Conservation (phyloP, 192 early-diverging fungal genomes). For the Dimargaris cristalligena region DNA sequence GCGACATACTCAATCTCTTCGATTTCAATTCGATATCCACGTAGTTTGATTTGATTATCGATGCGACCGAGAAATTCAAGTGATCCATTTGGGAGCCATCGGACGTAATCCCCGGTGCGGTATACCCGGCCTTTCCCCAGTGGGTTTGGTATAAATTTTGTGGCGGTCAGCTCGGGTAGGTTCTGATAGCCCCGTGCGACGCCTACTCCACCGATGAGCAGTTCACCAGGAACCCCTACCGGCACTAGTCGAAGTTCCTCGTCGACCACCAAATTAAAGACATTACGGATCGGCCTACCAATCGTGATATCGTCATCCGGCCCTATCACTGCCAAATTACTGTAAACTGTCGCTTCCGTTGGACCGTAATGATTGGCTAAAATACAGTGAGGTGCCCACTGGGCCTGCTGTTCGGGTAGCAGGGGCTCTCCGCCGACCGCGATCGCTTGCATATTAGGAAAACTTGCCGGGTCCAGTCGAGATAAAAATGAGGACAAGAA, state of each 20-base stretch:
- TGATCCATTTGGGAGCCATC: slow-evolving; percentile 16
- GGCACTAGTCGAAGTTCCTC: slow-evolving; percentile 7
- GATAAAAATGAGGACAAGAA: neutral
- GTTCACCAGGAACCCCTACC: slow-evolving; percentile 18
- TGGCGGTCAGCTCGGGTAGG: slow-evolving; percentile 15
- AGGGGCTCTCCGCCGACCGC: neutral
- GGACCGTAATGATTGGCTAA: neutral
- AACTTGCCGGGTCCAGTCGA: neutral
- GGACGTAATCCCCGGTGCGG: slow-evolving; percentile 17
- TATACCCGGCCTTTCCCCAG: slow-evolving; percentile 16
- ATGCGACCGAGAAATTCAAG: slow-evolving; percentile 16
- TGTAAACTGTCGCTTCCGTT: neutral
- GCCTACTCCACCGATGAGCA: slow-evolving; percentile 15
- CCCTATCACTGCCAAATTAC: neutral
- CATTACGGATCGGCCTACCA: slow-evolving; percentile 13
- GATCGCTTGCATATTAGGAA: neutral
- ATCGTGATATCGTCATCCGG: slow-evolving; percentile 8
- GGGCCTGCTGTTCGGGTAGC: neutral
- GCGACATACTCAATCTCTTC: slow-evolving; percentile 15
- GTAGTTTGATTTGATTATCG: slow-evolving; percentile 23
- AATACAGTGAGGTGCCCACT: neutral
- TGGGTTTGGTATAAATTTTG: slow-evolving; percentile 21
- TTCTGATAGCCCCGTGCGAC: slow-evolving; percentile 23
- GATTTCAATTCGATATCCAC: slow-evolving; percentile 18
- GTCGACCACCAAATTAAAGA: slow-evolving; percentile 16